phyloP scores from a whole-genome alignment of 1,139 yeast genomes.

The Debaryomyces singareniensis region DNA sequence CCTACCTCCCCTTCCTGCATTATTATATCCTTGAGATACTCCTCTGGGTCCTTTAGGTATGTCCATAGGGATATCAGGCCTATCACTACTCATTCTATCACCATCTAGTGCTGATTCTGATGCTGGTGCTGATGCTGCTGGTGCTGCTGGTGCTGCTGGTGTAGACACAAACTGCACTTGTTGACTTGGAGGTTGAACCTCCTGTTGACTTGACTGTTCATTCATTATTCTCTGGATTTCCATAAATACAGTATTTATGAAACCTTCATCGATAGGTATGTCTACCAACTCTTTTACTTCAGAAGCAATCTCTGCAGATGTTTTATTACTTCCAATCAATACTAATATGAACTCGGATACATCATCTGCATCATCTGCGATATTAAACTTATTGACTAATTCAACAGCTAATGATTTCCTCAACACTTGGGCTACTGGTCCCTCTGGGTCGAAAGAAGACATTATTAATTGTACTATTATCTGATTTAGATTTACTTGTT shows the following conservation, averaged over 20 bases:
- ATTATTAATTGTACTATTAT: no score
- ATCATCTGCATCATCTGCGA: constrained; percentile 63
- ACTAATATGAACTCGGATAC: constrained; percentile 77
- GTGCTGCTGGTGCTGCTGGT: constrained; percentile 5
- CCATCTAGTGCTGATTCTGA: constrained; percentile 3
- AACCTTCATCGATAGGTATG: constrained; percentile 47
- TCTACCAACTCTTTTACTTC: constrained; percentile 67
- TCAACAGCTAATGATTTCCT: constrained; percentile 31
- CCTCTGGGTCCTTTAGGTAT: constrained; percentile 17
- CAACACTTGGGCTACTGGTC: constrained; percentile 34
- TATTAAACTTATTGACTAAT: constrained; percentile 26
- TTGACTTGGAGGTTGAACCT: constrained; percentile 12
- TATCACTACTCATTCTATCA: constrained; percentile 1
- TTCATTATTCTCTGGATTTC: constrained; percentile 42
- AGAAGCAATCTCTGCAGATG: constrained; percentile 53
- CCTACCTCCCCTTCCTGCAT: constrained; percentile 2
- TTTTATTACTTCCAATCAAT: constrained; percentile 65
- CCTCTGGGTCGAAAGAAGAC: constrained; percentile 33
- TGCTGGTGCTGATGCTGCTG: constrained; percentile 5
- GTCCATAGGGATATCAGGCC: constrained; percentile 5
- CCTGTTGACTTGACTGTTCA: constrained; percentile 6
- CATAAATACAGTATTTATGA: constrained; percentile 46
- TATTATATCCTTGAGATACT: constrained; percentile 4
- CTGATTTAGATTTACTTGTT: no score
- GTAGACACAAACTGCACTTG: constrained; percentile 6